Conservation (phyloP, 192 early-diverging fungal species). For the Radiomyces spectabilis region DNA sequence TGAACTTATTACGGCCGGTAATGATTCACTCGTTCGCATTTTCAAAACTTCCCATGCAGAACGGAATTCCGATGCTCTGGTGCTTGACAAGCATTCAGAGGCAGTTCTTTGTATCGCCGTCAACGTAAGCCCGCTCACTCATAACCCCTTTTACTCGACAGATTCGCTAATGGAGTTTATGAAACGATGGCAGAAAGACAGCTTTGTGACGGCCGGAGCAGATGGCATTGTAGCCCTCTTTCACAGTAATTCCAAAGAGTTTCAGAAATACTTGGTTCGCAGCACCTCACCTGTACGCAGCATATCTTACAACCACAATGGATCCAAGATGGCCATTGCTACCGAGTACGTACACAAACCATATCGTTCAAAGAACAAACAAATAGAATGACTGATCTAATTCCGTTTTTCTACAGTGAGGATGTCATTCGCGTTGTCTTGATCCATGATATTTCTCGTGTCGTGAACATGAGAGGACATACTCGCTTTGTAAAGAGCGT, state of each 20-base stretch:
- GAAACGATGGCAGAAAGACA: neutral
- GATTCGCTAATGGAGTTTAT: neutral
- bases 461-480: conserved; percentile 22
- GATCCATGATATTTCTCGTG: conserved; percentile 4
- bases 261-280: conserved; percentile 16
- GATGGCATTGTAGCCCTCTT: conserved; percentile 21
- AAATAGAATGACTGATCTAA: neutral
- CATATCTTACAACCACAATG: conserved; percentile 13
- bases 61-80: neutral
- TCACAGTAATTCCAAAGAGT: conserved; percentile 3
- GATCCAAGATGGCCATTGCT: conserved; percentile 23
- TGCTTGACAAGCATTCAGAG: conserved; percentile 2
- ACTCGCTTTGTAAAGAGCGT: conserved; percentile 15
- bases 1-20: conserved; percentile 4
- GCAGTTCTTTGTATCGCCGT: conserved; percentile 8
- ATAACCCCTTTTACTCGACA: neutral
- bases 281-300: conserved; percentile 18
- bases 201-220: conserved; percentile 14
- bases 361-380: neutral
- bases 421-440: conserved; percentile 18
- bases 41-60: conserved; percentile 1
- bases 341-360: conserved; percentile 21
- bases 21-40: conserved; percentile 2
- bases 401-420: conserved; percentile 13
- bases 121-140: neutral